These are phyloP conservation scores for Hericium coralloides DNA, from an alignment of 768 basidiomycete species.

Conservation along the genomic window DNA sequence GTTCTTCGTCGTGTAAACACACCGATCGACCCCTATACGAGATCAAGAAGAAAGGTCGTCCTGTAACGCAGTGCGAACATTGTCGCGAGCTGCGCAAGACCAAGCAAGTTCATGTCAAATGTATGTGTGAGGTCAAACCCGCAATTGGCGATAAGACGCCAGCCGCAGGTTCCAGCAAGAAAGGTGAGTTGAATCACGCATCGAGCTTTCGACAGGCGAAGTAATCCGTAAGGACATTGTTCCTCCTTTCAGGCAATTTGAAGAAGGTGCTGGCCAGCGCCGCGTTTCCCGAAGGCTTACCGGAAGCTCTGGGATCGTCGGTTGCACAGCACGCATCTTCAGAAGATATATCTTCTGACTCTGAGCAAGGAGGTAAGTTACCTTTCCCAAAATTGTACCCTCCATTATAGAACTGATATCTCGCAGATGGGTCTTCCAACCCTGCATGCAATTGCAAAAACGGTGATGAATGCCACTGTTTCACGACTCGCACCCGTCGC, in stretches of 20 bases:
- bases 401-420: neutral
- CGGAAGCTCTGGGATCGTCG: slow-evolving; percentile 60
- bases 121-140: slow-evolving; percentile 43
- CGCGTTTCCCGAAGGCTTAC: slow-evolving; percentile 75
- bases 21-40: slow-evolving; percentile 86
- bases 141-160: slow-evolving; percentile 6
- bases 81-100: slow-evolving; percentile 79
- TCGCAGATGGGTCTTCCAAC: neutral
- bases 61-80: slow-evolving; percentile 81
- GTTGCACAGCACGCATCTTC: slow-evolving; percentile 35
- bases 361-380: slow-evolving; percentile 39
- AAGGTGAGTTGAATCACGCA: slow-evolving; percentile 44
- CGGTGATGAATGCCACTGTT: slow-evolving; percentile 7
- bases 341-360: slow-evolving; percentile 44
- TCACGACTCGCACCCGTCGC: slow-evolving; percentile 1
- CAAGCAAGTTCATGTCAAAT: slow-evolving; percentile 75
- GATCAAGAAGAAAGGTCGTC: slow-evolving; percentile 89
- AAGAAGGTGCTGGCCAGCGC: slow-evolving; percentile 58
- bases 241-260: slow-evolving; percentile 36
- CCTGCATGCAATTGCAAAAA: slow-evolving; percentile 29
- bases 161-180: slow-evolving; percentile 28
- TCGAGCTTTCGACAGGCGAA: slow-evolving; percentile 3
- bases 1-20: slow-evolving; percentile 83
- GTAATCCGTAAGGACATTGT: slow-evolving; percentile 19
- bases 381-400: neutral